Conservation (phyloP, 768 basidiomycete species). For the Russula earlei region DNA sequence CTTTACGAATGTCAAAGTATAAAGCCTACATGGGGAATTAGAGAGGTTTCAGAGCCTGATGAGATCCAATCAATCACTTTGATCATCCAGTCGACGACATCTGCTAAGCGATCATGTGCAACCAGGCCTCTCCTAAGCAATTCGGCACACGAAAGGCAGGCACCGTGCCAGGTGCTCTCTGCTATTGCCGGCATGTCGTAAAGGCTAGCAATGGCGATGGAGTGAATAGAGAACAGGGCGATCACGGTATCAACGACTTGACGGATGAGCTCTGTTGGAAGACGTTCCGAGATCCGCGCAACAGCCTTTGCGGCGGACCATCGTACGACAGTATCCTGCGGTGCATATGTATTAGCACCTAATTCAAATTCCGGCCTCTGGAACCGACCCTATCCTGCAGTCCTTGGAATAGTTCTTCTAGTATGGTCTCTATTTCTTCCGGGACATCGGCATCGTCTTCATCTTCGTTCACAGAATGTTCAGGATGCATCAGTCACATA, state of each 20-base stretch:
- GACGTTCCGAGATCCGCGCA: slow-evolving; percentile 71
- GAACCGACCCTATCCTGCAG: slow-evolving; percentile 73
- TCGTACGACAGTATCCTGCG: slow-evolving; percentile 86
- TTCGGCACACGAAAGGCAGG: slow-evolving; percentile 87
- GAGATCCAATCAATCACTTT: slow-evolving; percentile 42
- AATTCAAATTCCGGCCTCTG: background rate
- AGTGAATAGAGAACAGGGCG: slow-evolving; percentile 68
- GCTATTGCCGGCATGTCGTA: slow-evolving; percentile 70
- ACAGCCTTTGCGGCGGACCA: slow-evolving; percentile 93
- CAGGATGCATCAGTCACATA: slow-evolving; percentile 9
- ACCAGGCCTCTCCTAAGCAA: slow-evolving; percentile 79
- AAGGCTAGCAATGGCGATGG: slow-evolving; percentile 48
- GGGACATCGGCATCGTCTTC: slow-evolving; percentile 57
- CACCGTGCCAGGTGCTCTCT: slow-evolving; percentile 92
- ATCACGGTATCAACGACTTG: slow-evolving; percentile 81
- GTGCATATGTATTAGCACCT: slow-evolving; percentile 4
- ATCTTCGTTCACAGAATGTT: slow-evolving; percentile 14
- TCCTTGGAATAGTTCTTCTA: slow-evolving; percentile 62
- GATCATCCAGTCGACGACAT: slow-evolving; percentile 68
- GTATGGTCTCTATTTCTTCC: slow-evolving; percentile 61
- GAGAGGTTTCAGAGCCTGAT: slow-evolving; percentile 1
- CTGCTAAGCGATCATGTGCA: slow-evolving; percentile 42
- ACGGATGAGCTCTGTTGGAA: slow-evolving; percentile 62
- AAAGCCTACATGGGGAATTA: slow-evolving; percentile 49
- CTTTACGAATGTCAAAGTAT: slow-evolving; percentile 86